Evolutionary conservation across 441 rosid genomes (phyloP), one percentile per base, ranked within the genome.

Genomic region (Viola pubescens): DNA sequence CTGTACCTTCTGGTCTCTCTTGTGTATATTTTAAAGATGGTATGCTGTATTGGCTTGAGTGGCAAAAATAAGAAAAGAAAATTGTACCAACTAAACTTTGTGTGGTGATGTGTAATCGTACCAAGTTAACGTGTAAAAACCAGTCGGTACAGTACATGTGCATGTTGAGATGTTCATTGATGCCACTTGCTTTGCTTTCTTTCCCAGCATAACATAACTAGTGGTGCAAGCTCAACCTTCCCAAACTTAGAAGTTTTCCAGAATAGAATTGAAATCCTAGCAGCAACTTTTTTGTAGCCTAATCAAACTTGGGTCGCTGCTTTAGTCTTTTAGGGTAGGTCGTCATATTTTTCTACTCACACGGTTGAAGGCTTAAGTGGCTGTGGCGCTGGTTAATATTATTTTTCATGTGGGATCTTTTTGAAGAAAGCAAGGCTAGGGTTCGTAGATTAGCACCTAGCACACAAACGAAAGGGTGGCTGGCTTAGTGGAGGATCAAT

Each of bases 401-500:
- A 8, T 48, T 59, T 50, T 39, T 34, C 19, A 52, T n/a, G 34
- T 3, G 47, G 6, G 12, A 9, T 43, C 37, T 12, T 56, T 12
- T 16, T 37, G 3, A 9, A 49, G 13, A 61, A 11, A 56, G 50
- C 50, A 7, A 50, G 11, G 13, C 9, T 3, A 7, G 54, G 45
- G 52, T 63, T 72, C 59, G 55, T 75, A 70, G 79, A 70, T 60
- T 55, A 70, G 79, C 78, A 75, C 74, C 79, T 67, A 76, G 73
- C 81, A 76, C 80, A 82, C 86, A 86, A 78, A 58, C 59, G 50
- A 60, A 74, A 73, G n/a, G n/a, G 42, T 63, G 71, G 56, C 2
- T 16, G 61, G 9, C 59, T 72, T 65, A 73, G 89, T 78, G 92
- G 89, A 77, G 80, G 77, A 81, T 81, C 82, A 73, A 71, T 70